Conservation (phyloP, 495 filamentous ascomycete genomes). For the Daldinia concentrica region DNA sequence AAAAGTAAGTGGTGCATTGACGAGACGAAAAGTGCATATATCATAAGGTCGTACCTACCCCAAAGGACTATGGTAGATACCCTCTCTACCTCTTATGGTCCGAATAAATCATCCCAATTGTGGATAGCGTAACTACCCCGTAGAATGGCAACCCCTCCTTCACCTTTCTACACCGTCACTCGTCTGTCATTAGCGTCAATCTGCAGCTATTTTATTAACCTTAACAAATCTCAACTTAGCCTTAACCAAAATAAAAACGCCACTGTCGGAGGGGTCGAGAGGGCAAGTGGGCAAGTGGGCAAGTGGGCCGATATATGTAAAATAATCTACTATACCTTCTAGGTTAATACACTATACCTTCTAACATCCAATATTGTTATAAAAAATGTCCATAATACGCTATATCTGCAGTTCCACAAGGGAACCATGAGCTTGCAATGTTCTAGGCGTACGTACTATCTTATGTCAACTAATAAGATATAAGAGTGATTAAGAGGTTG, state of each 20-base stretch:
- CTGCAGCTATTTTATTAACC: constrained; percentile 12
- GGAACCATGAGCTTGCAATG: background rate
- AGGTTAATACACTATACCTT: too few relatives aligned
- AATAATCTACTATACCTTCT: background rate
- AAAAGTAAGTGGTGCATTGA: background rate
- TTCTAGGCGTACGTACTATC: background rate
- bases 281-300: background rate
- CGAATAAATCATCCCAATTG: constrained; percentile 22
- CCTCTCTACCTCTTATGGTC: background rate
- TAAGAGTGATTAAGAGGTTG: constrained; percentile 13
- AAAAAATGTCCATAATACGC: background rate
- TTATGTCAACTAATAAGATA: constrained; percentile 17
- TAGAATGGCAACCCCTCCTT: constrained; percentile 22
- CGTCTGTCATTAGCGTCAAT: constrained; percentile 30
- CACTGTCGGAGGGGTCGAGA: constrained; percentile 4
- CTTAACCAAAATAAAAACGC: background rate
- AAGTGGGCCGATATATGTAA: background rate
- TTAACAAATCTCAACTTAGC: background rate
- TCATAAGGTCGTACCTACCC: constrained; percentile 2
- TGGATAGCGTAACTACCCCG: constrained; percentile 22
- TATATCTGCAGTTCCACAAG: background rate
- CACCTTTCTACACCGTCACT: constrained; percentile 38
- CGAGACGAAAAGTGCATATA: background rate
- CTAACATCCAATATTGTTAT: background rate
- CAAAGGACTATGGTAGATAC: too few relatives aligned